Conservation (phyloP, 805 yeast species). For the Hanseniaspora thailandica region DNA sequence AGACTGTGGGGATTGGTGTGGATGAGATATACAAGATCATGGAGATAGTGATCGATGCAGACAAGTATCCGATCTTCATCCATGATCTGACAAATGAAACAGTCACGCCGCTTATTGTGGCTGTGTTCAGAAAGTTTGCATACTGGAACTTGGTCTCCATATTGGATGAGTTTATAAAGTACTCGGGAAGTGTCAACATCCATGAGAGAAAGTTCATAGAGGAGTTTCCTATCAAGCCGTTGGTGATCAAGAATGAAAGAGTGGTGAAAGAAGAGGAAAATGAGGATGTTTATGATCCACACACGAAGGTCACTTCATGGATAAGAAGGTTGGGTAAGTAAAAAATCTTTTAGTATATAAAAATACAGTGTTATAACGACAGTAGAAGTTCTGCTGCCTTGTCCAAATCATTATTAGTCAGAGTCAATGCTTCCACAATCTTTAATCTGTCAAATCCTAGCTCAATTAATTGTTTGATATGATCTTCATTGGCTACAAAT, state of each 20-base stretch:
- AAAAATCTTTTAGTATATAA: background rate
- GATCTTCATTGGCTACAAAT: constrained; percentile 9
- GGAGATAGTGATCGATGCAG: constrained; percentile 47
- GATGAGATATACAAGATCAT: constrained; percentile 49
- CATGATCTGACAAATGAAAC: constrained; percentile 89
- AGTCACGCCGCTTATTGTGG: constrained; percentile 70
- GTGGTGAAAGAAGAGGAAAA: constrained; percentile 30
- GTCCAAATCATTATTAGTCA: constrained; percentile 10
- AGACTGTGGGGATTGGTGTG: constrained; percentile 70
- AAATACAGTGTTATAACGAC: background rate
- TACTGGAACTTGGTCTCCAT: constrained; percentile 86
- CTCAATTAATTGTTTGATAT: constrained; percentile 18
- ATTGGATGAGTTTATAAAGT: constrained; percentile 70
- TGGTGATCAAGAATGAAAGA: constrained; percentile 42
- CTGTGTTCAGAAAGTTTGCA: constrained; percentile 70
- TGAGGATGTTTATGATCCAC: background rate
- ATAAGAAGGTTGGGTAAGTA: constrained; percentile 11
- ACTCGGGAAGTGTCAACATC: constrained; percentile 63
- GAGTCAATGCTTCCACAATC: constrained; percentile 6
- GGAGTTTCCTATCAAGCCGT: constrained; percentile 44
- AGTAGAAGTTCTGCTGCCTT: constrained; percentile 9
- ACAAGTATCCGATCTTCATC: constrained; percentile 58
- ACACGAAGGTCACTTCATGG: background rate
- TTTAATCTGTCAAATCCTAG: constrained; percentile 30
- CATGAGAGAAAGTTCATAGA: constrained; percentile 80